Percentiles rank a stretch among this genome's conserved stretches.
These are phyloP conservation scores for Parsonsia alboflavescens DNA, from an alignment of 257 asterid genomes.

Conservation along the genomic window DNA sequence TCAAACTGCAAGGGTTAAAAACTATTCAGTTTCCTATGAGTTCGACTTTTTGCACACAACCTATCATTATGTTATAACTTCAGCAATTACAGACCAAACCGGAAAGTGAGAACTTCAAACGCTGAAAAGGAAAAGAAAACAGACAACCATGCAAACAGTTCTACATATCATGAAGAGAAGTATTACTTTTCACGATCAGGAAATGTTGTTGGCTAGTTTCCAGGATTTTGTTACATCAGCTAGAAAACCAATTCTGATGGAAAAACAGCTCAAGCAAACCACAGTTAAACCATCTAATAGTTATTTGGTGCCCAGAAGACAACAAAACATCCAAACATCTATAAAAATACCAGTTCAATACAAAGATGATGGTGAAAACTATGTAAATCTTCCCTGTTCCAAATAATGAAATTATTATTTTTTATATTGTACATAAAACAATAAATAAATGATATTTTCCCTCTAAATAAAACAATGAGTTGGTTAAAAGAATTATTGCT, in stretches of 20 bases:
- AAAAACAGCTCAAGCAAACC: not conserved
- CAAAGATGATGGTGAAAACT: not conserved
- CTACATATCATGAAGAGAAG: not conserved
- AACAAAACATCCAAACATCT: not conserved
- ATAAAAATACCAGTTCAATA: not conserved
- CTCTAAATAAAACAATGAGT: not conserved
- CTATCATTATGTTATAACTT: not conserved
- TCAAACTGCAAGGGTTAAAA: conserved; percentile 54
- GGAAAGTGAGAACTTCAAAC: not conserved
- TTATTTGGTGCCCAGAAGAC: not conserved
- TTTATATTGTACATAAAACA: not conserved
- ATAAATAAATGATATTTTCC: no score
- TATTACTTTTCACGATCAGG: not conserved
- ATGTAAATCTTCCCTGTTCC: not conserved
- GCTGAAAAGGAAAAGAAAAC: not conserved
- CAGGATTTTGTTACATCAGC: not conserved
- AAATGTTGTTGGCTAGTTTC: not conserved
- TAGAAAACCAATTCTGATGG: not conserved
- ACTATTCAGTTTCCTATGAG: conserved; percentile 10
- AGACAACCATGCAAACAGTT: not conserved
- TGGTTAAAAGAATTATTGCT: not conserved
- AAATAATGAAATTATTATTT: not conserved
- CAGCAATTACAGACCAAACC: not conserved
- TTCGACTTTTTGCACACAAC: not conserved
- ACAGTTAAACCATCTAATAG: not conserved